A percentile compares a stretch with the other conserved stretches of the same genome.
Evolutionary conservation across 352 stramenopile species (phyloP).

Genomic region (Aphanomyces stellatus): DNA sequence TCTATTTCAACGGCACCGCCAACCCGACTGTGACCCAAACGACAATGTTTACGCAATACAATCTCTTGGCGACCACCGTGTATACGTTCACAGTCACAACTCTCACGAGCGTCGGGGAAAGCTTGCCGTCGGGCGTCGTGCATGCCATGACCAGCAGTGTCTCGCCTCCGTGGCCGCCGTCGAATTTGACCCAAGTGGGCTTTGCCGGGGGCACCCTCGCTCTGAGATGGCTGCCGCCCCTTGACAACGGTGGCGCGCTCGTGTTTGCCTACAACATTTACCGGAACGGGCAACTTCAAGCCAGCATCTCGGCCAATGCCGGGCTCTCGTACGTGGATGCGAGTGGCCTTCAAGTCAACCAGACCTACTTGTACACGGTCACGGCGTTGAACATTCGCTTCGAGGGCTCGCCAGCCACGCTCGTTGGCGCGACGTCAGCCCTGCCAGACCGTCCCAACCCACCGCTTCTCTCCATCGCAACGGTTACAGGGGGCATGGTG

Average conservation of each 20-base stretch:
- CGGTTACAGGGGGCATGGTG: background rate
- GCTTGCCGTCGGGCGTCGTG: background rate
- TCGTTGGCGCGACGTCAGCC: background rate
- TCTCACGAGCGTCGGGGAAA: background rate
- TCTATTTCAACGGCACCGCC: background rate
- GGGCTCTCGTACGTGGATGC: background rate
- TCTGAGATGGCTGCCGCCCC: background rate
- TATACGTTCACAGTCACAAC: background rate
- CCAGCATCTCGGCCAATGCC: background rate
- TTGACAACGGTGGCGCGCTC: conserved; percentile 32
- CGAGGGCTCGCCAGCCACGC: background rate
- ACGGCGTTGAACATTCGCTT: background rate
- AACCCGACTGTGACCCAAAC: conserved; percentile 23
- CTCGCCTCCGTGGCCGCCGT: background rate
- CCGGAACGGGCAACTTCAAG: background rate
- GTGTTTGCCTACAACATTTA: conserved; percentile 47
- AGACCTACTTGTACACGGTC: background rate
- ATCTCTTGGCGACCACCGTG: conserved; percentile 22
- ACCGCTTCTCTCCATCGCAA: background rate
- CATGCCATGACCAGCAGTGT: background rate
- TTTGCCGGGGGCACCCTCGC: background rate
- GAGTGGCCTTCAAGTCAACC: background rate
- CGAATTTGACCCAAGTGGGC: background rate
- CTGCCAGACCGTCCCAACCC: background rate
- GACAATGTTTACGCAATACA: conserved; percentile 26